These are phyloP conservation scores for Lentinula edodes DNA, from an alignment of 768 basidiomycete genomes.

Conservation along the genomic window DNA sequence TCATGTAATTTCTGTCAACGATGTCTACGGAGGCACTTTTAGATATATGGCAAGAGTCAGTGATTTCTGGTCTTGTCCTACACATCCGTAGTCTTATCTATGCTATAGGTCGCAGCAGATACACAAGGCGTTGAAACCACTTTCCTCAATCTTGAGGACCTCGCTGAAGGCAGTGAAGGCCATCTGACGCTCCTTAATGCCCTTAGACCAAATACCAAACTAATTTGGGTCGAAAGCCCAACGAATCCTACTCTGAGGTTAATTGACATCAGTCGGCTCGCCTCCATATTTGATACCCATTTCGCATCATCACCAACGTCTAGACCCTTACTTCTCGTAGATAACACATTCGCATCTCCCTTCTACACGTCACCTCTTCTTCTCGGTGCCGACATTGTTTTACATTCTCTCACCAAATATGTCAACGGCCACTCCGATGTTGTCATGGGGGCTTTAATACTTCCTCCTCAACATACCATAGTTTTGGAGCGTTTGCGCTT, in stretches of 20 bases:
- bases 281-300: constrained; percentile 56
- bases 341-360: constrained; percentile 93
- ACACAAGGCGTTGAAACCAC: constrained; percentile 66
- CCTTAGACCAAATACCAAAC: constrained; percentile 75
- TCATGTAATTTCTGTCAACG: constrained; percentile 84
- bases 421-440: constrained; percentile 94
- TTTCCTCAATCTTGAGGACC: constrained; percentile 76
- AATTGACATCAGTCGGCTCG: constrained; percentile 73
- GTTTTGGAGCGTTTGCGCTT: constrained; percentile 64
- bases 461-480: constrained; percentile 46
- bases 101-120: constrained; percentile 58
- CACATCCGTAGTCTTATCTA: constrained; percentile 30
- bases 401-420: constrained; percentile 87
- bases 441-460: constrained; percentile 79
- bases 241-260: constrained; percentile 93
- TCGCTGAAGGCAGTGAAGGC: constrained; percentile 34
- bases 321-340: constrained; percentile 65
- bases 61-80: not conserved
- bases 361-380: constrained; percentile 87
- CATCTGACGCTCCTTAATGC: constrained; percentile 52
- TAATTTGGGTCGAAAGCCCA: constrained; percentile 93
- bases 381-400: constrained; percentile 78
- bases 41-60: constrained; percentile 26
- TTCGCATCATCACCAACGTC: constrained; percentile 26
- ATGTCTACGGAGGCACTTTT: constrained; percentile 92